Base-by-base conservation (phyloP, 1,284 basidiomycete species). In the Malassezia dermatis region DNA sequence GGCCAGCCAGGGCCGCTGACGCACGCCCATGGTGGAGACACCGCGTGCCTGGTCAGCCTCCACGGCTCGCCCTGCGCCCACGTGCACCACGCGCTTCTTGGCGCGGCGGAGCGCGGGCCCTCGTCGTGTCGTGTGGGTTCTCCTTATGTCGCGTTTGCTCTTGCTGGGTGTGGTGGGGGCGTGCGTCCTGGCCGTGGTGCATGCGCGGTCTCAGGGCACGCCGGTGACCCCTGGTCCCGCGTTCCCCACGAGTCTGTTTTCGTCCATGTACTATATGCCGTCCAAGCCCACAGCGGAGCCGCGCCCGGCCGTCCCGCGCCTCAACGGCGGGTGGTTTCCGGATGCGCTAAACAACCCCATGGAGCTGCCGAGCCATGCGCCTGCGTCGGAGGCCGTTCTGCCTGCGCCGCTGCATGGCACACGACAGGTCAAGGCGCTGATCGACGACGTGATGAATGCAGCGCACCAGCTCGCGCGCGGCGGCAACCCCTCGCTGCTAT, bases 341-440 rank as follows among this genome's bases (percentile, higher is more conserved):
- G 79, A 81, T 61, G 77, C 84, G 59, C 82, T 81, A 0, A 71
- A 69, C 17, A 84, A 86, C 67, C 83, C 83, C 0, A 82, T 82
- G 56, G 79, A 80, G 13, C 77, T 86, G 24, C 85, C 49, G 12
- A 31, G 19, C 8, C 26, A 4, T 19, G 6, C 40, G 17, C 40
- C 30, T 7, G n/a, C 40, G 19, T 21, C 24, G 27, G 49, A 51
- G 41, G 35, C 21, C 4, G 40, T 51, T 3, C 15, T 43, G 19
- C 49, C 49, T 6, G 28, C 27, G 19, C 24, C 40, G 11, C 27
- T 42, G 41, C 26, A 26, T 28, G 39, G 28, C 28, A 31, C 15
- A n/a, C 17, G 21, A 28, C 17, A 51, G 19, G 24, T 41, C 26
- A 19, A 32, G 8, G 15, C 35, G 8, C 30, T 51, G 39, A 23